These are phyloP conservation scores for Capsicum rhomboideum DNA, from an alignment of 257 asterid species.

Conservation along the genomic window DNA sequence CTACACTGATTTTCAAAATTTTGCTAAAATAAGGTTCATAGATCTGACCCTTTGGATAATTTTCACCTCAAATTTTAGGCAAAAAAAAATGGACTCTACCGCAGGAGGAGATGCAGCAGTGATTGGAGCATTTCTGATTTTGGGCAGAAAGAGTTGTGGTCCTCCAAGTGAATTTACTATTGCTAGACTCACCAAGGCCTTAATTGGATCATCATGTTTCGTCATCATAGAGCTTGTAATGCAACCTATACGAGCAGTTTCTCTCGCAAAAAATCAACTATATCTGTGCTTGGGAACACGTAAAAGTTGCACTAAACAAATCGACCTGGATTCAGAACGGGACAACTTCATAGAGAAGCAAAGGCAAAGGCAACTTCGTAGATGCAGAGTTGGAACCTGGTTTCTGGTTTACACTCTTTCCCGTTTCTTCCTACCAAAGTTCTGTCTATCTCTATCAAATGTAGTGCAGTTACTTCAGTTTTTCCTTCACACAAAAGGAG, in stretches of 20 bases:
- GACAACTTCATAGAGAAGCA: slow-evolving; percentile 17
- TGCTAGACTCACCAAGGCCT: slow-evolving; percentile 43
- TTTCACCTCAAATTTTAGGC: neutral
- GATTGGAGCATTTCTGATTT: slow-evolving; percentile 50
- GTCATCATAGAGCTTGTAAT: slow-evolving; percentile 36
- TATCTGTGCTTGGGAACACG: slow-evolving; percentile 13
- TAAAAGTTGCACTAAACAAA: slow-evolving; percentile 29
- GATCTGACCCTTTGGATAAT: slow-evolving; percentile 62
- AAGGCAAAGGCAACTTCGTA: slow-evolving; percentile 6
- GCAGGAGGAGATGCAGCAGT: slow-evolving; percentile 52
- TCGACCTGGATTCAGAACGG: neutral
- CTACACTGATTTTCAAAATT: slow-evolving; percentile 27
- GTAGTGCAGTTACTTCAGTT: too few relatives aligned
- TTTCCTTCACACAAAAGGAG: too few relatives aligned
- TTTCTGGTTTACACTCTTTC: slow-evolving; percentile 43
- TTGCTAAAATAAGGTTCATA: slow-evolving; percentile 10
- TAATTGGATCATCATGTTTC: slow-evolving; percentile 52
- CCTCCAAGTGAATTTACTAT: slow-evolving; percentile 47
- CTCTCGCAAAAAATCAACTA: slow-evolving; percentile 40
- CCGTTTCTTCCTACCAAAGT: too few relatives aligned
- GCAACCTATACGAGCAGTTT: slow-evolving; percentile 49
- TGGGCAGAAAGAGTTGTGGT: slow-evolving; percentile 49
- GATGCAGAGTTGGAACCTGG: slow-evolving; percentile 41
- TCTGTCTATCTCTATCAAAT: too few relatives aligned
- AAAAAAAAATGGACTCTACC: slow-evolving; percentile 50